Conservation (phyloP, 2,329 filamentous ascomycete species). For the Elsinoe batatas region DNA sequence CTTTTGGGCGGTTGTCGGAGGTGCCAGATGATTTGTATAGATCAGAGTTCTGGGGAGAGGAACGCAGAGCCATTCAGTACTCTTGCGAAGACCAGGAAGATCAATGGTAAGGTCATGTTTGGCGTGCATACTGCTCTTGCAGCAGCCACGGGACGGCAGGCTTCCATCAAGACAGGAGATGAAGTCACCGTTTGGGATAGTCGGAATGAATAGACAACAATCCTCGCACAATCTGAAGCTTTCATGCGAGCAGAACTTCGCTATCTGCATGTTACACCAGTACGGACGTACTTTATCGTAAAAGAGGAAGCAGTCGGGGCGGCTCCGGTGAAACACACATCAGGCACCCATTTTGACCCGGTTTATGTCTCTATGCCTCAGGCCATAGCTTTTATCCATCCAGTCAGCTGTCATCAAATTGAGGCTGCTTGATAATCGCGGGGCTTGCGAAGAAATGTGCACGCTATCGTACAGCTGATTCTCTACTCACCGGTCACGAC, state of each 20-base stretch:
- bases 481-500: too few species aligned
- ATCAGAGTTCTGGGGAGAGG: conserved; percentile 70
- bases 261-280: background rate
- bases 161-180: background rate
- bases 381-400: too few species aligned
- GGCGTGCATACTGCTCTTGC: conserved; percentile 55
- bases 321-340: too few species aligned
- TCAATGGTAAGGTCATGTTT: conserved; percentile 80
- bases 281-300: background rate
- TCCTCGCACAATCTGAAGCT: background rate
- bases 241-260: background rate
- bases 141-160: too few species aligned
- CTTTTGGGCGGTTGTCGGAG: conserved; percentile 76
- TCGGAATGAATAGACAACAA: too few species aligned
- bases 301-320: too few species aligned
- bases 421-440: too few species aligned
- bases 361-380: too few species aligned
- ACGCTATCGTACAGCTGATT: too few species aligned
- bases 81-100: conserved; percentile 73
- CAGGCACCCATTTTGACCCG: too few species aligned
- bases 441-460: too few species aligned
- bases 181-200: background rate
- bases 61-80: conserved; percentile 82
- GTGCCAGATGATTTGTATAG: conserved; percentile 93
- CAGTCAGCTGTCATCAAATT: too few species aligned